Base-by-base conservation (phyloP, 106 monocot genomes). In the Agapanthus africanus region DNA sequence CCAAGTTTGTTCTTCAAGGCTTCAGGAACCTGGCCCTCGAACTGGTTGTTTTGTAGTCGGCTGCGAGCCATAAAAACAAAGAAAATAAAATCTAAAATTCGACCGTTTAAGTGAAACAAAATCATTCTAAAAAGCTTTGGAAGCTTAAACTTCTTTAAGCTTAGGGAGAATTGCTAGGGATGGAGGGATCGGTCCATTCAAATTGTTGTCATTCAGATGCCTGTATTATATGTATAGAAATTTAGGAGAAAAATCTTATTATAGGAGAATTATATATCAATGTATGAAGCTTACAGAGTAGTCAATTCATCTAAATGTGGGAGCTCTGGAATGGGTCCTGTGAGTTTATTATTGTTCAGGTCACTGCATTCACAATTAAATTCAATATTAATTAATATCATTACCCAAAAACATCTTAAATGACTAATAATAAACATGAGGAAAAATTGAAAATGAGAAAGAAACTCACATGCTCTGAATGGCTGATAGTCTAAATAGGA, bases 301-400 rank as follows among this genome's bases (percentile, higher is more conserved):
- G 40, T 37, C 59, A 91, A 74, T 14, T 65, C 70, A 32, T 72
- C 75, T 33, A 91, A 19, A 54, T 65, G 51, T 39, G 66, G 59
- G 70, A 91, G 49, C 32, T 87, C 71, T 79, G 90, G 90, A 52
- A 91, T 87, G 22, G 65, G 11, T 27, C 90, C 90, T 9, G 81
- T 59, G 64, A 91, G 71, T 28, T 70, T 79, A 69, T 91, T 91
- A 44, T 83, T 77, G 56, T 79, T 73, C 14, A 91, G 73, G 52
- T 67, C 79, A 69, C 90, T 87, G 69, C 74, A 76, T 25, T 35
- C 22, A 65, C 1, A 40, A 37, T 6, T n/a, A n/a, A 11, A 59
- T 21, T 3, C 3, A 50, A 50, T 50, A 3, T n/a, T n/a, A 4
- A 21, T 21, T 21, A n/a, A 14, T 57, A 28, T 11, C 31, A 1